Evolutionary conservation across 768 basidiomycete species (phyloP).

Genomic region (Trametes cubensis): DNA sequence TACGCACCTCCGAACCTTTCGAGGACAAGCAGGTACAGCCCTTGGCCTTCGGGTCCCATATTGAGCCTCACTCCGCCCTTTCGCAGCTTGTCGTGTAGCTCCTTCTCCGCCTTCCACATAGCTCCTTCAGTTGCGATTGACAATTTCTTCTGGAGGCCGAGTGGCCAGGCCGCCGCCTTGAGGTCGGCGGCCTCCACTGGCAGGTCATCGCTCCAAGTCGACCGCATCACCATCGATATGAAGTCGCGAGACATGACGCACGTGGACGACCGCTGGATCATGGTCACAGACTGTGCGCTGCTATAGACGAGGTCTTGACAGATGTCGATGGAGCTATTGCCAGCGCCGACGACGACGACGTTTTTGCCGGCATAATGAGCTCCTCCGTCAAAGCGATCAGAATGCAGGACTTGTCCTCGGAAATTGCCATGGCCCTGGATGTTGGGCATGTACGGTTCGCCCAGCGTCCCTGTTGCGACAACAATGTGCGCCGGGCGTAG

Average conservation of each 20-base stretch:
- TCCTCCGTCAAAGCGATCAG: slow-evolving; percentile 37
- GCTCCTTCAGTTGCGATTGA: slow-evolving; percentile 24
- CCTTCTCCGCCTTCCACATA: slow-evolving; percentile 35
- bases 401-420: slow-evolving; percentile 38
- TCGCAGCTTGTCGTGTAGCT: slow-evolving; percentile 38
- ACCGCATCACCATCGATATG: neutral
- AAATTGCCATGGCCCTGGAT: slow-evolving; percentile 34
- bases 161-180: slow-evolving; percentile 28
- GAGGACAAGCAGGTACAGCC: slow-evolving; percentile 33
- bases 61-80: slow-evolving; percentile 43
- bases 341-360: slow-evolving; percentile 46
- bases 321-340: slow-evolving; percentile 45
- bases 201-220: slow-evolving; percentile 25
- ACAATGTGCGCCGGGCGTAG: slow-evolving; percentile 45
- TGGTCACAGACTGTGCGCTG: slow-evolving; percentile 41
- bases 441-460: slow-evolving; percentile 38
- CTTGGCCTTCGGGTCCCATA: slow-evolving; percentile 39
- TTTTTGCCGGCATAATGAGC: slow-evolving; percentile 36
- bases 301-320: slow-evolving; percentile 41
- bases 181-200: slow-evolving; percentile 33
- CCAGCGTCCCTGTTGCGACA: slow-evolving; percentile 42
- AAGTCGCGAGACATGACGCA: slow-evolving; percentile 33
- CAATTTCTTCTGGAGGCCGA: slow-evolving; percentile 30
- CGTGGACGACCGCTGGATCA: slow-evolving; percentile 47
- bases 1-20: slow-evolving; percentile 39